Percentiles rank a stretch among this genome's conserved stretches.
Evolutionary conservation across 1,139 yeast genomes (phyloP).

Genomic region (Hyphopichia pseudoburtonii): DNA sequence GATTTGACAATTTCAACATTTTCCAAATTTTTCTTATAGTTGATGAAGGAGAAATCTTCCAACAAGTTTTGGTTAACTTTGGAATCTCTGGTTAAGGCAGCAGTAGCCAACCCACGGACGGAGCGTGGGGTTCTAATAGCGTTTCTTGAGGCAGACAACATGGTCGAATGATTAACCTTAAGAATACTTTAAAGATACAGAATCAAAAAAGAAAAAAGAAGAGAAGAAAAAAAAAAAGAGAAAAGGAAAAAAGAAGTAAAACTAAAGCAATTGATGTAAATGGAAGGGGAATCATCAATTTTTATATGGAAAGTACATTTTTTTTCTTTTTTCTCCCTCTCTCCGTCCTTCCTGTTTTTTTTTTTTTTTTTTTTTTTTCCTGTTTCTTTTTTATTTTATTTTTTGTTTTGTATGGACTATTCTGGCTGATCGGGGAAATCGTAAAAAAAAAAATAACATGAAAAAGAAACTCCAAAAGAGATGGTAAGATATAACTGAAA

Average conservation of each 20-base stretch:
- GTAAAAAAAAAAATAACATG: too few relatives aligned
- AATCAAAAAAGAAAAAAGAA: conserved; percentile 5
- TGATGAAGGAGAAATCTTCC: conserved; percentile 80
- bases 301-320: too few relatives aligned
- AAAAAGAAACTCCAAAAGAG: too few relatives aligned
- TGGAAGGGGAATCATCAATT: neutral
- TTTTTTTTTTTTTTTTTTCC: neutral
- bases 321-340: too few relatives aligned
- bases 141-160: conserved; percentile 45
- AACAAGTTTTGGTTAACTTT: conserved; percentile 89
- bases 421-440: too few relatives aligned
- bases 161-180: conserved; percentile 12
- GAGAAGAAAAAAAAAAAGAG: conserved; percentile 4
- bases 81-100: conserved; percentile 80
- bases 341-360: neutral
- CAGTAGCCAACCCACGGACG: conserved; percentile 74
- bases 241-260: conserved; percentile 6
- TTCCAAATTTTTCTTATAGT: conserved; percentile 77
- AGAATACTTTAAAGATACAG: conserved; percentile 4
- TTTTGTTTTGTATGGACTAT: too few relatives aligned
- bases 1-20: conserved; percentile 83
- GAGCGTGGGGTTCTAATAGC: conserved; percentile 34
- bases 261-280: too few relatives aligned
- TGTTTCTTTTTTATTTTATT: too few relatives aligned
- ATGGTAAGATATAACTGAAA: too few relatives aligned